Evolutionary conservation across 192 early-diverging fungal species (phyloP), one percentile per base, ranked within the genome.

Genomic region (Coemansia asiatica): DNA sequence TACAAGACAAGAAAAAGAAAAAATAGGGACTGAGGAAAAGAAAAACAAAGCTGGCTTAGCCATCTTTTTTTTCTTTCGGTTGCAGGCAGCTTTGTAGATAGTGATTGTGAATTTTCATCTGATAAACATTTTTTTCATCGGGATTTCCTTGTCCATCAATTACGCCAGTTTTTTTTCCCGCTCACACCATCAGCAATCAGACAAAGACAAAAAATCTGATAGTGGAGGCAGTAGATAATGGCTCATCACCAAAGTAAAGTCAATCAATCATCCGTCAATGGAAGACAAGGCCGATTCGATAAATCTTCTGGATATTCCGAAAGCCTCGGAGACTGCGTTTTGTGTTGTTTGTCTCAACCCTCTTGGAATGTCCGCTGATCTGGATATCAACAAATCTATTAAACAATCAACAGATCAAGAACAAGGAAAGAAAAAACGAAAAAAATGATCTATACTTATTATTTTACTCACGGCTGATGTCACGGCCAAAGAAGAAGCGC

Each of bases 401-500:
- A 33, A 33, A 33, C 31, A 33, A 33, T 33, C 31, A 33, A n/a
- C n/a, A n/a, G n/a, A n/a, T 36, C 35, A 36, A 36, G 35, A 36
- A 36, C 35, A 12, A 36, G 35, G 9, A 56, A 56, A 29, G 5
- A 18, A 16, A 50, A 50, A 53, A 26, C 19, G 5, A 44, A 13
- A 18, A 16, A 18, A 2, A 44, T 44, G 4, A 44, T 16, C 13
- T n/a, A n/a, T n/a, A 3, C 0, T 49, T 44, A 22, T 46, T 35
- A 61, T 13, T 54, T 84, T 89, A 97, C 81, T 97, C 95, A 78
- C 94, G 85, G 53, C 85, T 85, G 63, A 97, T 93, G 75, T 97
- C 94, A 36, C 94, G 89, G 26, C 95, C 95, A 86, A 95, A 96
- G 27, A 92, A 63, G 50, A 81, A 91, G 66, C 91, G 90, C 83